Evolutionary conservation across 2,329 filamentous ascomycete genomes (phyloP), one percentile per base, ranked within the genome.

Genomic region (Neoascochyta sp.): DNA sequence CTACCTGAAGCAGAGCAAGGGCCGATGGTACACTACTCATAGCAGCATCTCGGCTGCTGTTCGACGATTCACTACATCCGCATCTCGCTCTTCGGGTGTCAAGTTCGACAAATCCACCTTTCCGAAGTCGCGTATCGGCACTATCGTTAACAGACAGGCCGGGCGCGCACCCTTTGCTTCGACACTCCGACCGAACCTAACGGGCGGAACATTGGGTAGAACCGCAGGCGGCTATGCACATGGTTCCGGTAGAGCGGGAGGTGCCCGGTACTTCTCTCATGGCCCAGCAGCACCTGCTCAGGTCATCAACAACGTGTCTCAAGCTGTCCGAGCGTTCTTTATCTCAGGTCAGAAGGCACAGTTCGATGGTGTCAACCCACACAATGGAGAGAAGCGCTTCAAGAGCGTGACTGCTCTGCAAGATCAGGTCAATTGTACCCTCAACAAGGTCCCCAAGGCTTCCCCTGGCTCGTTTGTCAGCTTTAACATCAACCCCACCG

Each of bases 271-370:
- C 69, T 96, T 96, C 67, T 93, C 87, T 1, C 89, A 95, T 65
- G 78, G 80, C 1, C 87, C 90, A 1, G 83, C 86, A 7, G 78
- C 82, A 6, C 88, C 87, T 21, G 87, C 89, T 1, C 86, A 96
- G 61, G 87, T 96, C 25, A 78, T 96, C 29, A 84, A 92, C 62
- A 95, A 95, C 64, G 90, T 95, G n/a, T 94, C 87, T 9, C 81
- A 88, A 49, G 92, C 88, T 4, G 81, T 96, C 54, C 80, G 92
- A 31, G 89, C 88, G 9, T 95, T 98, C 65, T 83, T 86, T 66
- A 73, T 95, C n/a, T 88, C 85, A 0, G 92, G 92, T 0, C 80
- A 94, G 54, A 92, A 89, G 61, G 81, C 84, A 7, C 83, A 85
- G 35, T 95, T 89, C 50, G 85, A 95, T 58, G 90, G 90, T 9